phyloP scores from a whole-genome alignment of 192 early-diverging fungal genomes.

The Cetraspora pellucida region DNA sequence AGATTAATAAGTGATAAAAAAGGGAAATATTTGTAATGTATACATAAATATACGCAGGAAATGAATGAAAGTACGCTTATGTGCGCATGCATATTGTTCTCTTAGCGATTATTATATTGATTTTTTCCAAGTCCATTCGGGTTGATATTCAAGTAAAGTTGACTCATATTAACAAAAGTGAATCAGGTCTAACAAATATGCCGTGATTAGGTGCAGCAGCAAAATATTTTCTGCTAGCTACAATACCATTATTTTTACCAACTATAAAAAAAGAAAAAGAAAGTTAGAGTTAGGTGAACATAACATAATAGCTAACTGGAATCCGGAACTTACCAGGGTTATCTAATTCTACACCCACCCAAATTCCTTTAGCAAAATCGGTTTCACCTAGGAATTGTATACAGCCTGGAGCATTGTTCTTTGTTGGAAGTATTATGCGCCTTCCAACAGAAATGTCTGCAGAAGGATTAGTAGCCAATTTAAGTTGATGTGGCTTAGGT shows the following conservation, averaged over 20 bases:
- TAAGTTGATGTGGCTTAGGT: constrained; percentile 22
- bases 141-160: too few species aligned
- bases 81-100: too few species aligned
- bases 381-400: constrained; percentile 37
- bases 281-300: background rate
- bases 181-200: constrained; percentile 36
- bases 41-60: too few species aligned
- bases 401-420: constrained; percentile 28
- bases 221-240: constrained; percentile 30
- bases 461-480: constrained; percentile 23
- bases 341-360: constrained; percentile 33
- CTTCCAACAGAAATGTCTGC: constrained; percentile 35
- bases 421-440: constrained; percentile 32
- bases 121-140: too few species aligned
- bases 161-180: constrained; percentile 24
- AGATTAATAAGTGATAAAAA: too few species aligned
- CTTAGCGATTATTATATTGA: too few species aligned
- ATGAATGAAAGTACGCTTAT: too few species aligned
- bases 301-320: background rate
- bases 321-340: constrained; percentile 23
- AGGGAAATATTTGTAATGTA: too few species aligned
- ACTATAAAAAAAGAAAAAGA: background rate
- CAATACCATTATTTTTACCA: constrained; percentile 33
- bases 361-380: constrained; percentile 33
- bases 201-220: constrained; percentile 20